These are phyloP conservation scores for Leccinellum albellum DNA, from an alignment of 768 basidiomycete species.

Conservation along the genomic window DNA sequence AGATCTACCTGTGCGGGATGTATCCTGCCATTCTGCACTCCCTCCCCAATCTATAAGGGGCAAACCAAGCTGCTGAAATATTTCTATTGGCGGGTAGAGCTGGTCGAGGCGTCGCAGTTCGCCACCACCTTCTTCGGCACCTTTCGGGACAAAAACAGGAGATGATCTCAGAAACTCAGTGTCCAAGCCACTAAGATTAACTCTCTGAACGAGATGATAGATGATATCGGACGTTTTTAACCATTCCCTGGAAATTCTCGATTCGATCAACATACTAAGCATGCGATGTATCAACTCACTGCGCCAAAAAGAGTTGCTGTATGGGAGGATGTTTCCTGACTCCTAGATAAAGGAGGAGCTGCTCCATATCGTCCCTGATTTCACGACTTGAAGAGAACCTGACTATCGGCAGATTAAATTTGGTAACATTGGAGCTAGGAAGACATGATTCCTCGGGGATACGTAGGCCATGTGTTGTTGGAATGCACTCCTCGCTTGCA, in stretches of 20 bases:
- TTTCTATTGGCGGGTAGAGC: slow-evolving; percentile 77
- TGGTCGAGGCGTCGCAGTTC: slow-evolving; percentile 19
- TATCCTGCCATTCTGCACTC: slow-evolving; percentile 56
- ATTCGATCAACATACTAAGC: slow-evolving; percentile 41
- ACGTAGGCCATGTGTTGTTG: slow-evolving; percentile 54
- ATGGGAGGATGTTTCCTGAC: not conserved
- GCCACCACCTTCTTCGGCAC: no score
- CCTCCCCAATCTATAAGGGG: slow-evolving; percentile 83
- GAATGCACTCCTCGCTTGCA: slow-evolving; percentile 40
- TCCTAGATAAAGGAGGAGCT: not conserved
- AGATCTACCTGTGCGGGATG: not conserved
- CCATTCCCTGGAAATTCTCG: no score
- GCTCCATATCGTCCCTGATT: not conserved
- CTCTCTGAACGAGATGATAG: no score
- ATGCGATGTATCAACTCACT: slow-evolving; percentile 30
- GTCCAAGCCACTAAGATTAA: no score
- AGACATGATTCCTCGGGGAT: slow-evolving; percentile 73
- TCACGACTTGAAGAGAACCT: slow-evolving; percentile 35
- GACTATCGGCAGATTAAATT: not conserved
- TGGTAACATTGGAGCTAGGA: slow-evolving; percentile 53
- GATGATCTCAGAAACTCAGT: no score
- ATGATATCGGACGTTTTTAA: no score
- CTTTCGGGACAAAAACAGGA: no score
- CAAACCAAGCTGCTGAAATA: slow-evolving; percentile 62
- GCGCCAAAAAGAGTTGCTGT: not conserved